Evolutionary conservation across 495 filamentous ascomycete genomes (phyloP).

Genomic region (Talaromyces proteolyticus): DNA sequence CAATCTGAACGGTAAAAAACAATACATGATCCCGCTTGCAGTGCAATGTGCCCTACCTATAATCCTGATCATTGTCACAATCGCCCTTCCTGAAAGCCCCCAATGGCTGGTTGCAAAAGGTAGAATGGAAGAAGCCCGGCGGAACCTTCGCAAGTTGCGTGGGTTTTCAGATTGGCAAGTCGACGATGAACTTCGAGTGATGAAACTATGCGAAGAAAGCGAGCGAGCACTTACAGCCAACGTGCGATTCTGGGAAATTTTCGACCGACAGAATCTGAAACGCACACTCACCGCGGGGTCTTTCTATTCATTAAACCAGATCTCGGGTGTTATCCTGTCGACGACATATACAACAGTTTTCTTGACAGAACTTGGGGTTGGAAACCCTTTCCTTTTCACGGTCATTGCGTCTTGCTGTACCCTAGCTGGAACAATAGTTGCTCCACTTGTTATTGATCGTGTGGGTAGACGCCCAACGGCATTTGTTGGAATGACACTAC

Average conservation of each 20-base stretch:
- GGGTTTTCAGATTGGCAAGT: conserved; percentile 24
- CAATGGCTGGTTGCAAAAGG: conserved; percentile 58
- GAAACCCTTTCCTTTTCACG: conserved; percentile 24
- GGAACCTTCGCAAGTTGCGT: conserved; percentile 28
- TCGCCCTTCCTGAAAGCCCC: conserved; percentile 51
- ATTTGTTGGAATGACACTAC: conserved; percentile 23
- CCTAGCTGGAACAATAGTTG: conserved; percentile 28
- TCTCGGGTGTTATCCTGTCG: conserved; percentile 32
- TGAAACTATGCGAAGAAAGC: conserved; percentile 21
- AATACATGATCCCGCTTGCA: conserved; percentile 28
- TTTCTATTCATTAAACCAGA: conserved; percentile 33
- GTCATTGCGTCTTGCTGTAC: conserved; percentile 33
- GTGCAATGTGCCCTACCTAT: conserved; percentile 27
- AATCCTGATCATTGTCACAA: conserved; percentile 19
- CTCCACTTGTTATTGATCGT: conserved; percentile 30
- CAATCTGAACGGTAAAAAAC: conserved; percentile 14
- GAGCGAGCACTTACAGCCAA: conserved; percentile 18
- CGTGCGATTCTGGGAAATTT: conserved; percentile 31
- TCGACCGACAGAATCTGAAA: conserved; percentile 24
- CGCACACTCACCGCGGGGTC: conserved; percentile 29
- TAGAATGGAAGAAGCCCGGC: conserved; percentile 22
- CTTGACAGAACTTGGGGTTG: conserved; percentile 23
- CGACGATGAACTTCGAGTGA: conserved; percentile 25
- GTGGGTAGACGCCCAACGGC: conserved; percentile 31
- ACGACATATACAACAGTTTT: conserved; percentile 34